phyloP scores from a whole-genome alignment of 2,329 filamentous ascomycete species.

The Cercospora janseana region DNA sequence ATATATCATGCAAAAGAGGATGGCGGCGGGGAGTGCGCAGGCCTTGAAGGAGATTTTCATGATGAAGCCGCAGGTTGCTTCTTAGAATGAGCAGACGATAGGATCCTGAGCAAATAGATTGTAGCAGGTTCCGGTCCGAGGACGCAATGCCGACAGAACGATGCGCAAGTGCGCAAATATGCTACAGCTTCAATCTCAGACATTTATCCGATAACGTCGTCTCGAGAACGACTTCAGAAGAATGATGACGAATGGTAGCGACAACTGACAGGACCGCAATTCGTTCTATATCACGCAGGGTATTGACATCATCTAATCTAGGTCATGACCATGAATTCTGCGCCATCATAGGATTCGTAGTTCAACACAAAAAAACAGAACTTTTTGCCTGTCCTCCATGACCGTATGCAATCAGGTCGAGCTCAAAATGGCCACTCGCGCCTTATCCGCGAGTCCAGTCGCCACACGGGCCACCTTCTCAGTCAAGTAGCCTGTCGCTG shows the following conservation, averaged over 20 bases:
- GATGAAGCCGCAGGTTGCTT: constrained; percentile 52
- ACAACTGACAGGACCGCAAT: not conserved
- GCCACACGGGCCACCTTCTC: constrained; percentile 5
- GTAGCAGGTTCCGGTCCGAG: too few relatives aligned
- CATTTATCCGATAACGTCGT: too few relatives aligned
- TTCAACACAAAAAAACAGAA: not conserved
- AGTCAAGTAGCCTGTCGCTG: constrained; percentile 11
- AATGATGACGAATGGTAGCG: too few relatives aligned
- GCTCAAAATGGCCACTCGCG: constrained; percentile 3
- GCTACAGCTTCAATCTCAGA: too few relatives aligned
- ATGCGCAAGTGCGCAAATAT: too few relatives aligned
- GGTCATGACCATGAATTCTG: not conserved
- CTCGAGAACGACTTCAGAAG: too few relatives aligned
- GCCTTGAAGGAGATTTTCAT: constrained; percentile 84
- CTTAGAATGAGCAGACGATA: constrained; percentile 14
- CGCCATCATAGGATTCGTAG: not conserved
- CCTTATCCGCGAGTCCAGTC: not conserved
- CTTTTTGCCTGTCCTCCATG: not conserved
- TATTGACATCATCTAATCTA: constrained; percentile 6
- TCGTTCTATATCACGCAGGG: not conserved
- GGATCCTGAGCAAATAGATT: not conserved
- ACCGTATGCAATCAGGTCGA: not conserved
- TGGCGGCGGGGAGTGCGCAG: constrained; percentile 75
- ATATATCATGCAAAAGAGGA: constrained; percentile 84
- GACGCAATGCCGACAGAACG: too few relatives aligned